Evolutionary conservation across 2,329 filamentous ascomycete genomes (phyloP).

Genomic region (Aspergillus fructus): DNA sequence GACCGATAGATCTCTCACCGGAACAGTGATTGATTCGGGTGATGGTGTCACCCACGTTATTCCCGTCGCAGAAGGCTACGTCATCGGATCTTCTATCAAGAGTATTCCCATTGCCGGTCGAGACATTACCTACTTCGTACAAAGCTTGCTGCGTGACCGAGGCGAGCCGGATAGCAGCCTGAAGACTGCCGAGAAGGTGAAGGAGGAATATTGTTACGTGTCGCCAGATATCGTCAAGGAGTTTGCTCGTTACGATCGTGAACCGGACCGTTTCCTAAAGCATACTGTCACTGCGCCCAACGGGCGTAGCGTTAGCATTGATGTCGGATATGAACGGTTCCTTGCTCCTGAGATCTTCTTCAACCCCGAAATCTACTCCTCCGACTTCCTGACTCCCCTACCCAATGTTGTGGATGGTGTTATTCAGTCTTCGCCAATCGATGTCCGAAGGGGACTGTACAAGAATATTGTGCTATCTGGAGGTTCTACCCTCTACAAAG

Average conservation of each 20-base stretch:
- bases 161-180: constrained; percentile 95
- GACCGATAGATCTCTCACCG: constrained; percentile 90
- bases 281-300: constrained; percentile 84
- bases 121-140: constrained; percentile 98
- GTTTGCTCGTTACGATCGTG: constrained; percentile 89
- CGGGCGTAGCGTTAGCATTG: constrained; percentile 79
- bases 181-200: constrained; percentile 97
- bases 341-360: constrained; percentile 99
- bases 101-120: constrained; percentile 96
- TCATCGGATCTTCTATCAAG: constrained; percentile 98
- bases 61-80: constrained; percentile 96
- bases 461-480: constrained; percentile 99
- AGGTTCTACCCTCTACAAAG: constrained; percentile 96
- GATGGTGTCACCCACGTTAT: constrained; percentile 99
- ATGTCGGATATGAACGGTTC: constrained; percentile 97
- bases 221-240: constrained; percentile 99
- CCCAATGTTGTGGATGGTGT: constrained; percentile 93
- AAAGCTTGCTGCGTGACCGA: constrained; percentile 90
- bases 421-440: constrained; percentile 96
- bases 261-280: constrained; percentile 86
- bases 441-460: constrained; percentile 94
- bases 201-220: constrained; percentile 98
- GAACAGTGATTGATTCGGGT: constrained; percentile 97
- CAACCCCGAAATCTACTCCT: constrained; percentile 99
- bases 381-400: constrained; percentile 93